A percentile compares a stretch with the other conserved stretches of the same genome.
phyloP scores from a whole-genome alignment of 306 rosid genomes.

The Casuarina glauca region DNA sequence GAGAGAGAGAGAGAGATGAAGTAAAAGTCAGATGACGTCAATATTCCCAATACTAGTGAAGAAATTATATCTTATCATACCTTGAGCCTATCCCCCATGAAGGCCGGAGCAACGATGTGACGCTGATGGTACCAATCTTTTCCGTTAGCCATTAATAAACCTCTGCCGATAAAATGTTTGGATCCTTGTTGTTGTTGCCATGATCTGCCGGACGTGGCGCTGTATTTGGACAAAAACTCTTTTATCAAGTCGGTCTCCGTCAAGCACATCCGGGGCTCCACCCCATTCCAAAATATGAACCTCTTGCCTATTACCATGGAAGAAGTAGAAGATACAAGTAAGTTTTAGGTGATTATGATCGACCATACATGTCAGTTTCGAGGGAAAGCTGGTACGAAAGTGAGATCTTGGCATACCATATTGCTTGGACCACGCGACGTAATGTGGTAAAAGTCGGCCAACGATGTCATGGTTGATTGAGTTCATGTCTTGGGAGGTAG shows the following conservation, averaged over 20 bases:
- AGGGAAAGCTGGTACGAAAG: not conserved
- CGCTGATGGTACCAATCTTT: conserved; percentile 70
- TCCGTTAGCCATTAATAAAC: conserved; percentile 72
- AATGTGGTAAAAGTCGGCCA: conserved; percentile 81
- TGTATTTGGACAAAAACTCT: conserved; percentile 50
- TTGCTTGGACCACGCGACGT: conserved; percentile 68
- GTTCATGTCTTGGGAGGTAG: conserved; percentile 74
- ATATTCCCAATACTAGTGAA: not conserved
- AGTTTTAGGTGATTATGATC: not conserved
- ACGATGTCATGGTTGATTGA: conserved; percentile 79
- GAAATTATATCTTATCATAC: conserved; percentile 31
- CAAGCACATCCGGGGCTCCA: conserved; percentile 60
- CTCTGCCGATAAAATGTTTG: conserved; percentile 60
- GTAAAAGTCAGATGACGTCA: not conserved
- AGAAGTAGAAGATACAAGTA: not conserved
- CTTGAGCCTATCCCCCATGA: conserved; percentile 64
- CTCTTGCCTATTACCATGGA: conserved; percentile 42
- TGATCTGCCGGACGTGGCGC: conserved; percentile 54
- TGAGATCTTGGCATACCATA: conserved; percentile 42
- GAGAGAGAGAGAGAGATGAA: not conserved
- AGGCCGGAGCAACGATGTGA: conserved; percentile 69
- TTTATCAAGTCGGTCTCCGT: conserved; percentile 64
- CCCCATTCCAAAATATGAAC: conserved; percentile 64
- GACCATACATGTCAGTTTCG: not conserved
- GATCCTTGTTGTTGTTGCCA: conserved; percentile 70